These are phyloP conservation scores for Phaeosphaeria sp. DNA, from an alignment of 2,329 filamentous ascomycete genomes.

Conservation along the genomic window DNA sequence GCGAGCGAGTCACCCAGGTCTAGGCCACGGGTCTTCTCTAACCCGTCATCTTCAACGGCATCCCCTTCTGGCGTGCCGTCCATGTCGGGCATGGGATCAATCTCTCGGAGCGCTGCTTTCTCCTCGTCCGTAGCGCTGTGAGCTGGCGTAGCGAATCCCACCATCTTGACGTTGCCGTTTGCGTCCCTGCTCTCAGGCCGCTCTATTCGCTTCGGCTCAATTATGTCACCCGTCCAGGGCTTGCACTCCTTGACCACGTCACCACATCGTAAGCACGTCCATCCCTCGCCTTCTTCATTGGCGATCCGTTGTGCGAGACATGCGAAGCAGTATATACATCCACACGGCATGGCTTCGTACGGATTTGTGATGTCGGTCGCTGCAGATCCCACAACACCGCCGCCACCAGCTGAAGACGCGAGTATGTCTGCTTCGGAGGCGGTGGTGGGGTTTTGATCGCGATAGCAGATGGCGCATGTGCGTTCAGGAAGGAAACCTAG, in stretches of 20 bases:
- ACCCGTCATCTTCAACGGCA: slow-evolving; percentile 11
- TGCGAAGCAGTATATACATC: slow-evolving; percentile 94
- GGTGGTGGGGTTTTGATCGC: slow-evolving; percentile 80
- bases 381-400: slow-evolving; percentile 83
- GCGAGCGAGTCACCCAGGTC: slow-evolving; percentile 37
- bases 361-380: slow-evolving; percentile 96
- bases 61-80: slow-evolving; percentile 5
- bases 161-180: slow-evolving; percentile 18
- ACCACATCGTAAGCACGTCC: slow-evolving; percentile 88
- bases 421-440: slow-evolving; percentile 69
- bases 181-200: slow-evolving; percentile 4
- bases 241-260: slow-evolving; percentile 82
- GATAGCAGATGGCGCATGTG: slow-evolving; percentile 96
- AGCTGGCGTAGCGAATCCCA: slow-evolving; percentile 22
- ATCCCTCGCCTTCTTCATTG: slow-evolving; percentile 91
- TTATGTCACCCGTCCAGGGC: slow-evolving; percentile 89
- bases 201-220: slow-evolving; percentile 55
- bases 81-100: slow-evolving; percentile 41
- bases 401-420: slow-evolving; percentile 65
- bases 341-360: slow-evolving; percentile 88
- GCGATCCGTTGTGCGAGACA: slow-evolving; percentile 91
- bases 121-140: slow-evolving; percentile 11
- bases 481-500: slow-evolving; percentile 86
- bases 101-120: slow-evolving; percentile 23
- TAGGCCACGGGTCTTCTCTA: slow-evolving; percentile 29